phyloP scores from a whole-genome alignment of 2,329 filamentous ascomycete genomes.

The Hypoxylon rubiginosum region DNA sequence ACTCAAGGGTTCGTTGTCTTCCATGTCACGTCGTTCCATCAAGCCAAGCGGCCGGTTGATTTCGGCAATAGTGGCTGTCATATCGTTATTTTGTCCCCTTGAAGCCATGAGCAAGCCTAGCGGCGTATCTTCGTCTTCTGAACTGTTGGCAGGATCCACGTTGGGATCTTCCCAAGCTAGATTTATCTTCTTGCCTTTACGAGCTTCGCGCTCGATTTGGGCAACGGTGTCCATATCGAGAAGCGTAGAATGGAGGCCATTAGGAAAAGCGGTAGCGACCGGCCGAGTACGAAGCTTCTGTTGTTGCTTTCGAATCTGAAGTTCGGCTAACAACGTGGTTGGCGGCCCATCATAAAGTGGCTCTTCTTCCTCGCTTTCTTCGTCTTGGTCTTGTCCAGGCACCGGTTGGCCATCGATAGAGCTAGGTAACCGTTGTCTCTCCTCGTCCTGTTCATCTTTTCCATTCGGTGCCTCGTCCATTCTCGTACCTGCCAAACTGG shows the following conservation, averaged over 20 bases:
- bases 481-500: conserved; percentile 29
- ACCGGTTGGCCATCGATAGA: conserved; percentile 51
- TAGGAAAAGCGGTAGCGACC: conserved; percentile 71
- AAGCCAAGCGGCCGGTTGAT: conserved; percentile 77
- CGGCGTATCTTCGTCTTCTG: conserved; percentile 75
- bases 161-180: conserved; percentile 83
- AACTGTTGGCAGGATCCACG: conserved; percentile 42
- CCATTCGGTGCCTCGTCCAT: conserved; percentile 11
- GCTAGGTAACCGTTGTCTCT: conserved; percentile 44
- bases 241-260: conserved; percentile 91
- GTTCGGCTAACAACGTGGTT: conserved; percentile 90
- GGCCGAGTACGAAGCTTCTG: conserved; percentile 84
- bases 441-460: conserved; percentile 44
- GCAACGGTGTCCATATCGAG: conserved; percentile 92
- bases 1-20: conserved; percentile 92
- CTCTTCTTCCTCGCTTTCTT: conserved; percentile 62
- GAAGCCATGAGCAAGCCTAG: conserved; percentile 82
- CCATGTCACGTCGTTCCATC: conserved; percentile 84
- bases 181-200: conserved; percentile 81
- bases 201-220: conserved; percentile 82
- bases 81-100: conserved; percentile 65
- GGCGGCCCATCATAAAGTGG: conserved; percentile 77
- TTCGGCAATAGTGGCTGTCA: conserved; percentile 64
- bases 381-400: conserved; percentile 60
- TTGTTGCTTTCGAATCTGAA: conserved; percentile 91